Evolutionary conservation across 768 basidiomycete species (phyloP), one percentile per base, ranked within the genome.

Genomic region (Calocybe indica): DNA sequence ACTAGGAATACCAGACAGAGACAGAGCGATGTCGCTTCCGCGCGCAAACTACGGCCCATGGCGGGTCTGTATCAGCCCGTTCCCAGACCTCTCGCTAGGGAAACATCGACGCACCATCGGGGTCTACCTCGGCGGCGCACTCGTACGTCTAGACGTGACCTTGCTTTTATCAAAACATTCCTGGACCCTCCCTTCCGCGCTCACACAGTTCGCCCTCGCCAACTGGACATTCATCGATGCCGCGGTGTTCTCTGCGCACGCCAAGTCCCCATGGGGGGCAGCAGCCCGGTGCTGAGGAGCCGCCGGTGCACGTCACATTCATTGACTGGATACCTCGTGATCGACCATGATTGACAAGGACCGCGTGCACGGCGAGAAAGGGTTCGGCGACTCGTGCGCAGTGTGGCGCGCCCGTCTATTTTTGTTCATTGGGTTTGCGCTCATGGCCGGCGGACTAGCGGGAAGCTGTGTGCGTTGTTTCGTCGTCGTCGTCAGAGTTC

Each of bases 371-470:
- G 85, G 85, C 0, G 85, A 91, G 7, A 89, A 86, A 48, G 79
- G 80, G 0, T 89, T 85, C 58, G 88, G 88, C 3, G 88, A 92
- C 58, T 74, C 89, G 0, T 71, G 82, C 1, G 87, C 91, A 3
- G 92, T 96, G 11, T 96, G 92, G 92, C 74, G 89, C 52, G 95
- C 95, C 5, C 71, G 94, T 30, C 67, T 96, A 54, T 82, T 95
- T 60, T 64, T 98, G 52, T 99, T 99, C 66, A 77, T 97, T 50
- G 95, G 95, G 1, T 96, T 99, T 58, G 93, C 95, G 1, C 64
- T 98, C 40, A 93, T 99, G 92, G 96, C 96, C 2, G 95, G 96
- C 6, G 96, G 96, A 0, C 62, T 98, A 39, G 96, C 95, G n/a
- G 96, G 95, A 43, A 94, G 92, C 60, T 81, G 96, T 62, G 94